These are phyloP conservation scores for Canna indica DNA, from an alignment of 176 grass and related monocot species.

Conservation along the genomic window DNA sequence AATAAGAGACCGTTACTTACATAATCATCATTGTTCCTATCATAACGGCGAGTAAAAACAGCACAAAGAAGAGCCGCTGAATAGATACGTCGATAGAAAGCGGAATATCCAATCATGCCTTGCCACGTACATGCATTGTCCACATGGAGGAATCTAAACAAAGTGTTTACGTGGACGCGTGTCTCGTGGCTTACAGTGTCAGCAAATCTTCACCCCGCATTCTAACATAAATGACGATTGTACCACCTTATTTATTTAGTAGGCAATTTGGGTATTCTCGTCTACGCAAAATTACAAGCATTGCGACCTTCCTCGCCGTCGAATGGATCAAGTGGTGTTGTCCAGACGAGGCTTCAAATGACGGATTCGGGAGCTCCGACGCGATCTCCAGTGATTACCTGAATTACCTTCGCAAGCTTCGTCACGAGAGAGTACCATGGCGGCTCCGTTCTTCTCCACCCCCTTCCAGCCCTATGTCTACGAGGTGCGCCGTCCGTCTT, in stretches of 20 bases:
- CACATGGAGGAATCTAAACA: too few species aligned
- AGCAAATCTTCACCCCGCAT: background rate
- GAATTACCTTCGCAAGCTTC: background rate
- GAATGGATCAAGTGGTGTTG: background rate
- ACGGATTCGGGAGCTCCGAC: background rate
- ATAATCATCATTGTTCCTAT: too few species aligned
- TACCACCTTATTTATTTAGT: too few species aligned
- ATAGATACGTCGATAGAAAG: background rate
- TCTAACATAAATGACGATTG: too few species aligned
- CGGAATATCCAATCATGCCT: background rate
- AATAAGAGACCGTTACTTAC: too few species aligned
- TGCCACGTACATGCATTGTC: background rate
- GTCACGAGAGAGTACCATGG: conserved; percentile 38
- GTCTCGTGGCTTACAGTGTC: background rate
- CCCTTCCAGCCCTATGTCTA: conserved; percentile 95
- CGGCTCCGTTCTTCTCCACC: conserved; percentile 81
- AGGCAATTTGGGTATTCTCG: too few species aligned
- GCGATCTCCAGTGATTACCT: background rate
- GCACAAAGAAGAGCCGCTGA: background rate
- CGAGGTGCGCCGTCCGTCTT: conserved; percentile 35
- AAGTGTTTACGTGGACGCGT: background rate
- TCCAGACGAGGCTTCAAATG: background rate
- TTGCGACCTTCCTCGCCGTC: background rate
- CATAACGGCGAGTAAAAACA: background rate
- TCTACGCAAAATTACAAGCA: too few species aligned